Conservation (phyloP, 768 basidiomycete species). For the Mycena capillaripes region DNA sequence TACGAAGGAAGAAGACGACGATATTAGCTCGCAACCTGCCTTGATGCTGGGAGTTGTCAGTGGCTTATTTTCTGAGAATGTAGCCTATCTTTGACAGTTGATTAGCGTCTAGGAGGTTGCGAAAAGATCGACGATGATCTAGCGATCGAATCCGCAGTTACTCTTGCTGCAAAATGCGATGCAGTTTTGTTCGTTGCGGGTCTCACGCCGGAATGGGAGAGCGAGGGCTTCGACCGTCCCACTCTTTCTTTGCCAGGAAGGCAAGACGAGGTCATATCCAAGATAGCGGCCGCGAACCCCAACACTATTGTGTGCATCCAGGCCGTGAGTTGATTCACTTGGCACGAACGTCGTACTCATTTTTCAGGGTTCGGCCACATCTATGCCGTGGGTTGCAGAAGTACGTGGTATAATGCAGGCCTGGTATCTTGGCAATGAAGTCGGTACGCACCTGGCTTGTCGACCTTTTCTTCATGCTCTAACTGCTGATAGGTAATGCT, state of each 20-base stretch:
- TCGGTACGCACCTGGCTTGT: slow-evolving; percentile 28
- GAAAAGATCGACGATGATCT: slow-evolving; percentile 70
- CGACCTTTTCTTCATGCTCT: neutral
- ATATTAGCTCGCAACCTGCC: slow-evolving; percentile 70
- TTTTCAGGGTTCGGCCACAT: slow-evolving; percentile 72
- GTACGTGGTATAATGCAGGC: slow-evolving; percentile 71
- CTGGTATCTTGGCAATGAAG: slow-evolving; percentile 78
- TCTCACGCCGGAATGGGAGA: slow-evolving; percentile 80
- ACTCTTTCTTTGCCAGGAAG: slow-evolving; percentile 70
- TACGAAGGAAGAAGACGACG: slow-evolving; percentile 57
- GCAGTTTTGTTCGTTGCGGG: slow-evolving; percentile 72
- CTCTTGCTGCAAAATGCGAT: slow-evolving; percentile 66
- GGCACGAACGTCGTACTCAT: neutral
- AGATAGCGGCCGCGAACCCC: slow-evolving; percentile 66
- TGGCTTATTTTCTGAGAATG: slow-evolving; percentile 12
- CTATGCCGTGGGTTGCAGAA: slow-evolving; percentile 80
- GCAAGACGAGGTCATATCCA: slow-evolving; percentile 70
- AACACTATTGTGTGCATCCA: slow-evolving; percentile 74
- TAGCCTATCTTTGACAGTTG: slow-evolving; percentile 3
- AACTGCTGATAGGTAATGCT: slow-evolving; percentile 60
- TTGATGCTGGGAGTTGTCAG: slow-evolving; percentile 78
- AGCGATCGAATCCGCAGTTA: slow-evolving; percentile 69
- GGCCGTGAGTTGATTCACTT: slow-evolving; percentile 55
- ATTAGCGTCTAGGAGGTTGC: slow-evolving; percentile 77
- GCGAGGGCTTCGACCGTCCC: slow-evolving; percentile 80